Evolutionary conservation across 441 rosid species (phyloP), one percentile per base, ranked within the genome.

Genomic region (Syzygium syzygioides): DNA sequence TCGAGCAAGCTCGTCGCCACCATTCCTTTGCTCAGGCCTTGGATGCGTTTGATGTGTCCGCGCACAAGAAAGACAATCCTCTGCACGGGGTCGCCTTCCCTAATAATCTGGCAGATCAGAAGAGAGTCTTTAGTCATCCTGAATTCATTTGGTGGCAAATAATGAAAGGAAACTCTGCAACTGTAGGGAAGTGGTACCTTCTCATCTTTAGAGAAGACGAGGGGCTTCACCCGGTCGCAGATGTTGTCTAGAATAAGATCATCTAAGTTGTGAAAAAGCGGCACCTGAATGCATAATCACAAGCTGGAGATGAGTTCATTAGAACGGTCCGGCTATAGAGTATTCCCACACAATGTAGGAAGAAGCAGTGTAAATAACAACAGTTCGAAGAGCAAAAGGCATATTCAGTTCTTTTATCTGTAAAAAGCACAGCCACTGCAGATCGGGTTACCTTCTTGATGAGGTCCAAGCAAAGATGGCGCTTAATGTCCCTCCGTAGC

Each of bases 401-500:
- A 14, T 45, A 45, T 76, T 12, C 52, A 23, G n/a, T 41, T 71
- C n/a, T 76, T 41, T 12, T 26, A 41, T 37, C 52, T 41, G 83
- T 41, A 45, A 1, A 66, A 20, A 37, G 28, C 50, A 71, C 11
- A 71, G 50, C 41, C 1, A 1, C 50, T 20, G 80, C 50, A 3
- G 25, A 0, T 37, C 5, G 52, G 17, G n/a, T 76, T 91, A 95
- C 98, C 95, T 96, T 93, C 86, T 92, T 95, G 32, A 96, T 92
- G 84, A 97, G 96, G 89, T 95, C 97, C 4, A 95, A 88, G 92
- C 97, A 95, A 71, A 96, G 95, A 90, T 91, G 88, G 20, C 96
- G 95, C 90, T 97, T 97, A 25, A 97, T 97, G 91, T 95, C 98
- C 87, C 98, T 89, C 48, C 97, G 94, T 41, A 95, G 97, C 54